These are phyloP conservation scores for Mycena sp. DNA, from an alignment of 1,284 basidiomycete genomes.

Conservation along the genomic window DNA sequence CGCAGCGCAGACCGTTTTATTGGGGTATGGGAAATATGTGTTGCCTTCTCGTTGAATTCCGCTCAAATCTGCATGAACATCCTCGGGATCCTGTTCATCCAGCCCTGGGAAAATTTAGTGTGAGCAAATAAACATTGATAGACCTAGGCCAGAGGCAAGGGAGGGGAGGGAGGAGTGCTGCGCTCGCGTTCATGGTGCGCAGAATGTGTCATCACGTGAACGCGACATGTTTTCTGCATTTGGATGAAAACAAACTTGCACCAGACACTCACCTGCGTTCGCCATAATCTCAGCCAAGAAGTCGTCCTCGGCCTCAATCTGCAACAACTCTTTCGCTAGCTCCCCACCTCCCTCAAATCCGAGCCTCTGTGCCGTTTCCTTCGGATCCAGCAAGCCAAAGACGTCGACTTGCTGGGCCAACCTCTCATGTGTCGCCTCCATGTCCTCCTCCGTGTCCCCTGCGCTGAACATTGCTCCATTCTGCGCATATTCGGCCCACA, in stretches of 20 bases:
- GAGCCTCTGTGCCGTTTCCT: not conserved
- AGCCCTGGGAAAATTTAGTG: not conserved
- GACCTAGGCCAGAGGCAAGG: not conserved
- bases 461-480: not conserved
- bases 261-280: constrained; percentile 3
- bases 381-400: constrained; percentile 4
- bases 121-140: not conserved
- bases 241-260: not conserved
- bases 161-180: not conserved
- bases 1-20: not conserved
- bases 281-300: not conserved
- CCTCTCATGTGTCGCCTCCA: too few species aligned
- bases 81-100: not conserved
- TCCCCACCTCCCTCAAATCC: constrained; percentile 2
- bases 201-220: not conserved
- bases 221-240: not conserved
- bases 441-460: not conserved
- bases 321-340: not conserved
- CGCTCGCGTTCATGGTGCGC: not conserved
- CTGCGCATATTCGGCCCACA: not conserved
- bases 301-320: not conserved
- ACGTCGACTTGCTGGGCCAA: not conserved
- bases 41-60: not conserved
- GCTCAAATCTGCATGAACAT: not conserved
- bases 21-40: constrained; percentile 14